Evolutionary conservation across 768 basidiomycete genomes (phyloP).

Genomic region (Agaricus blazei): DNA sequence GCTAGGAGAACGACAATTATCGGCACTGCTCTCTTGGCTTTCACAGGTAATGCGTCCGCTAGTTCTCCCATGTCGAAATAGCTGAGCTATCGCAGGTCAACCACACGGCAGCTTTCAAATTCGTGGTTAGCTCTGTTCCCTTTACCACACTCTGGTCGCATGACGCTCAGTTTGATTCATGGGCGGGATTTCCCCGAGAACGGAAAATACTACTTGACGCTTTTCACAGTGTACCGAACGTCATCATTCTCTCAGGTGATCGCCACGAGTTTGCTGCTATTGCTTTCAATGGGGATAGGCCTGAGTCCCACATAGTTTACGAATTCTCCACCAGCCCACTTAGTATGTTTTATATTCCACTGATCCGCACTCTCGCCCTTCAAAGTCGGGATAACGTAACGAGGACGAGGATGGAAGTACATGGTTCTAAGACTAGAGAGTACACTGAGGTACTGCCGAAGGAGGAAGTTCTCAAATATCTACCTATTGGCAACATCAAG

Average conservation of each 20-base stretch:
- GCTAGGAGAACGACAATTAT: conserved; percentile 64
- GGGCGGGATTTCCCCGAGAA: conserved; percentile 61
- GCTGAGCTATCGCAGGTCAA: conserved; percentile 42
- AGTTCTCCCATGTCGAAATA: not conserved
- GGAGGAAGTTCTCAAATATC: conserved; percentile 53
- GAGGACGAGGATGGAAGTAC: conserved; percentile 23
- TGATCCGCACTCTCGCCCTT: conserved; percentile 45
- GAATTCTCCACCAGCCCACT: conserved; percentile 71
- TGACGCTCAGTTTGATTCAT: conserved; percentile 61
- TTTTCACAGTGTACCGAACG: conserved; percentile 64
- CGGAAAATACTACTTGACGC: conserved; percentile 51
- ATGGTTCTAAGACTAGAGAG: conserved; percentile 18
- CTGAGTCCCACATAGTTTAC: conserved; percentile 34
- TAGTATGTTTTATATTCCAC: conserved; percentile 65
- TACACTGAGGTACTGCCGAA: conserved; percentile 37
- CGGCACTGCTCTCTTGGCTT: conserved; percentile 60
- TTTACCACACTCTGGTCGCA: conserved; percentile 69
- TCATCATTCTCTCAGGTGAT: conserved; percentile 67
- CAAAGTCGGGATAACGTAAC: conserved; percentile 39
- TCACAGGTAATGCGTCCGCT: conserved; percentile 31
- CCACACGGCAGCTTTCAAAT: conserved; percentile 69
- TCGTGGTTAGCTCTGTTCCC: conserved; percentile 69
- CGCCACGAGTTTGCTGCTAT: conserved; percentile 77
- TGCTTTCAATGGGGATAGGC: conserved; percentile 42
- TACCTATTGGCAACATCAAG: conserved; percentile 63